A percentile compares a stretch with the other conserved stretches of the same genome.
phyloP scores from a whole-genome alignment of 2,329 filamentous ascomycete genomes.

The Hypoxylon rubiginosum region DNA sequence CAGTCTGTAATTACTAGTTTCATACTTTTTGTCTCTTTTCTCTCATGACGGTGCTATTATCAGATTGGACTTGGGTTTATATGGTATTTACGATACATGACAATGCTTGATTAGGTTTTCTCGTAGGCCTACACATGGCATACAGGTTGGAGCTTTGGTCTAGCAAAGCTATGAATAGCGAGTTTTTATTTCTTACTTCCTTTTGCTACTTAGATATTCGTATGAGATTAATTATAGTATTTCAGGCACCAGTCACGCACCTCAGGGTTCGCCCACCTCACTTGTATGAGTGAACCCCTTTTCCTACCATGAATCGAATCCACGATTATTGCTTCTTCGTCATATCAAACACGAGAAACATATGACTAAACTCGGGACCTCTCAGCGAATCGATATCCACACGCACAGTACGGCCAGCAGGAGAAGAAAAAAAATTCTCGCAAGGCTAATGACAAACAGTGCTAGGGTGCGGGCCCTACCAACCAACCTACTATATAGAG shows the following conservation, averaged over 20 bases:
- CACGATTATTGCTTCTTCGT: neutral
- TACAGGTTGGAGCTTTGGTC: neutral
- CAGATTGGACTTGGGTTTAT: neutral
- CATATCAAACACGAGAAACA: neutral
- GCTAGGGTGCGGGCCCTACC: neutral
- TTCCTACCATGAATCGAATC: neutral
- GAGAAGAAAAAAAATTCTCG: neutral
- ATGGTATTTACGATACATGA: neutral
- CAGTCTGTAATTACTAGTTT: slow-evolving; percentile 20
- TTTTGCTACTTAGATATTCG: neutral
- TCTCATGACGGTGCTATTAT: neutral
- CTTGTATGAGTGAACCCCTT: neutral
- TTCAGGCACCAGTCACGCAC: neutral
- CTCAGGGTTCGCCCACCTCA: neutral
- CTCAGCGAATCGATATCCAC: neutral
- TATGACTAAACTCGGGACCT: neutral
- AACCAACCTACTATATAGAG: too few relatives aligned
- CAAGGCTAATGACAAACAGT: neutral
- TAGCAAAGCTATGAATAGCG: neutral
- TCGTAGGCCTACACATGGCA: neutral
- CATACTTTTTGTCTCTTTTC: neutral
- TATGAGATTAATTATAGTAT: neutral
- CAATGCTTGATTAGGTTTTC: neutral
- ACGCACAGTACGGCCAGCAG: neutral
- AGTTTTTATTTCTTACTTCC: neutral